Conservation (phyloP, 306 rosid species). For the Quercus suber region DNA sequence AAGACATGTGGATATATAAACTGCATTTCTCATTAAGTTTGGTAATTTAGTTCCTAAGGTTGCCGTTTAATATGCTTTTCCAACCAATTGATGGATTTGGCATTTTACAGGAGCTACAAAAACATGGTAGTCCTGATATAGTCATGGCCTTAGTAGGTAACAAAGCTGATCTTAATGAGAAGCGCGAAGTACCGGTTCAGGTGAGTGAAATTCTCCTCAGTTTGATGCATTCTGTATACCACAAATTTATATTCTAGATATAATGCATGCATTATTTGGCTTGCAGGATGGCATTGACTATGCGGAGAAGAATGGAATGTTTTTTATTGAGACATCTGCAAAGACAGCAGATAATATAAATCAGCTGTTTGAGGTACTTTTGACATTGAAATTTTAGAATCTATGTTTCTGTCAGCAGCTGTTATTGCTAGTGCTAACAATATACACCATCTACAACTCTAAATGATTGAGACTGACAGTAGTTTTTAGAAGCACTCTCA, state of each 20-base stretch:
- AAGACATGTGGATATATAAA: background rate
- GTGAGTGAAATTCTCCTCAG: conserved; percentile 37
- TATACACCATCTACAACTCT: too few species aligned
- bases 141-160: conserved; percentile 94
- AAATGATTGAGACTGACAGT: too few species aligned
- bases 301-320: conserved; percentile 95
- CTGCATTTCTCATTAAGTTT: background rate
- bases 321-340: conserved; percentile 99
- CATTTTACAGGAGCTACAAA: conserved; percentile 75
- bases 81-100: conserved; percentile 25
- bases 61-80: conserved; percentile 6
- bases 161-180: conserved; percentile 92
- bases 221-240: background rate
- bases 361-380: conserved; percentile 88
- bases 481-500: too few species aligned
- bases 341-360: conserved; percentile 97
- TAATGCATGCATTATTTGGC: background rate
- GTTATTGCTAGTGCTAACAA: background rate
- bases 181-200: conserved; percentile 77
- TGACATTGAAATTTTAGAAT: conserved; percentile 2
- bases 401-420: background rate
- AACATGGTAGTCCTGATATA: conserved; percentile 93
- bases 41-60: background rate
- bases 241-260: background rate
- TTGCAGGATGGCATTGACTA: conserved; percentile 82